A percentile compares a stretch with the other conserved stretches of the same genome.
phyloP scores from a whole-genome alignment of 2,329 filamentous ascomycete species.

The Arthrobotrys iridis region DNA sequence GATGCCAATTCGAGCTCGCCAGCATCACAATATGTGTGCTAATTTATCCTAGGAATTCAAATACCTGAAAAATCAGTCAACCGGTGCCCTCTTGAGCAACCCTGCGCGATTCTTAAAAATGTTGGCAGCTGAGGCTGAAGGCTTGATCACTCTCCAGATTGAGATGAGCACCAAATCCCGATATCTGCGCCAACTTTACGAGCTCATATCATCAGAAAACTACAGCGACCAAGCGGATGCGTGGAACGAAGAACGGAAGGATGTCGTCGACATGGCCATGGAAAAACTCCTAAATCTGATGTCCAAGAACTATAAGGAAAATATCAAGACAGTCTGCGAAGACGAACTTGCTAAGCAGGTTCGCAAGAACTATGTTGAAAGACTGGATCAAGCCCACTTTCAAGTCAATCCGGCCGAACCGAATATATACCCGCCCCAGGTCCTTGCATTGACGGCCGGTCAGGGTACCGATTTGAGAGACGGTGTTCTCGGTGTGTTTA shows the following conservation, averaged over 20 bases:
- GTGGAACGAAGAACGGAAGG: constrained; percentile 88
- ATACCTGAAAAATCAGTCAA: constrained; percentile 89
- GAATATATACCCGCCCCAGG: constrained; percentile 74
- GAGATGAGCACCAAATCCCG: constrained; percentile 78
- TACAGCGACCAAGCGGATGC: constrained; percentile 93
- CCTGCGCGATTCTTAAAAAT: constrained; percentile 95
- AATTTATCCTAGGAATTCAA: constrained; percentile 75
- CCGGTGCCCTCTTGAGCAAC: constrained; percentile 79
- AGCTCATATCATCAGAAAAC: constrained; percentile 91
- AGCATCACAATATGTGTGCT: neutral
- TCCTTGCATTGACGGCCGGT: constrained; percentile 87
- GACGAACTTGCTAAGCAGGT: constrained; percentile 88
- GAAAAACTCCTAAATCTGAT: constrained; percentile 84
- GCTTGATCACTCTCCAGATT: constrained; percentile 85
- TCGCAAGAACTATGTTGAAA: constrained; percentile 70
- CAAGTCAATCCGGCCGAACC: neutral
- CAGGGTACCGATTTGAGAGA: constrained; percentile 78
- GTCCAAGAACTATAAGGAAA: constrained; percentile 92
- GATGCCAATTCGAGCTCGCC: neutral
- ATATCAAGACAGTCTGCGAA: constrained; percentile 90
- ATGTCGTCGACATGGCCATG: constrained; percentile 83
- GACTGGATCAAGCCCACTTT: constrained; percentile 80
- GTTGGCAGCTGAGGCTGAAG: constrained; percentile 96
- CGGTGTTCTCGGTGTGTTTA: constrained; percentile 87
- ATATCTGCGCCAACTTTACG: constrained; percentile 79